Base-by-base conservation (phyloP, 306 rosid species). In the Cotoneaster glaucophyllus region DNA sequence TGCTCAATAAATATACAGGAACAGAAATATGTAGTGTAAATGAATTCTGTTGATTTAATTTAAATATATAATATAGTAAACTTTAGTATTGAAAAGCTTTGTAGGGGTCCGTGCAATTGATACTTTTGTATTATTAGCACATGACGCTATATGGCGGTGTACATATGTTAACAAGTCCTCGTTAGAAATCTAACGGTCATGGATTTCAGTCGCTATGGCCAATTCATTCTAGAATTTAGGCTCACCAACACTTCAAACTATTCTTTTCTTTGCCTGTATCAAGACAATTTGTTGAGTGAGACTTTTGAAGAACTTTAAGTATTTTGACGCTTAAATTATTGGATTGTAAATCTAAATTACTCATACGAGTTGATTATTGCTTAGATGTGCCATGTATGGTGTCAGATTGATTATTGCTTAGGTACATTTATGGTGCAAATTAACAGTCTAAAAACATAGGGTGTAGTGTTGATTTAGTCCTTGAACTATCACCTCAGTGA, bases 141-240 rank as follows among this genome's bases (percentile, higher is more conserved):
- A 1, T 1, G 2, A 6, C 39, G 2, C 0, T 37, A 34, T 6
- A 1, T 7, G 8, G 8, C 1, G 2, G 2, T 6, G 8, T 34
- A 37, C 0, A 7, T 9, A 37, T 37, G 41, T 7, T 37, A 6
- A 1, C 2, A 34, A 37, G 41, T 37, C 41, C 41, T 37, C 10
- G 10, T 3, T 9, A 9, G 12, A 41, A 10, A 41, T 41, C 12
- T 9, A 10, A 41, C 3, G 12, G 12, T 41, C 44, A 41, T 9
- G 44, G 44, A 41, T 41, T 41, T 41, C 12, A 0, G 44, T 9
- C 2, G 3, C 11, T 41, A 41, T 9, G 44, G 11, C 12, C 44
- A 39, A 39, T 9, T 41, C 44, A 2, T 9, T 41, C 44, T 2
- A 41, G 3, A 41, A 41, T 41, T 41, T 41, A 0, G 12, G 44